Evolutionary conservation across 2,329 filamentous ascomycete genomes (phyloP).

Genomic region (Aspergillus oerlinghausenensis): DNA sequence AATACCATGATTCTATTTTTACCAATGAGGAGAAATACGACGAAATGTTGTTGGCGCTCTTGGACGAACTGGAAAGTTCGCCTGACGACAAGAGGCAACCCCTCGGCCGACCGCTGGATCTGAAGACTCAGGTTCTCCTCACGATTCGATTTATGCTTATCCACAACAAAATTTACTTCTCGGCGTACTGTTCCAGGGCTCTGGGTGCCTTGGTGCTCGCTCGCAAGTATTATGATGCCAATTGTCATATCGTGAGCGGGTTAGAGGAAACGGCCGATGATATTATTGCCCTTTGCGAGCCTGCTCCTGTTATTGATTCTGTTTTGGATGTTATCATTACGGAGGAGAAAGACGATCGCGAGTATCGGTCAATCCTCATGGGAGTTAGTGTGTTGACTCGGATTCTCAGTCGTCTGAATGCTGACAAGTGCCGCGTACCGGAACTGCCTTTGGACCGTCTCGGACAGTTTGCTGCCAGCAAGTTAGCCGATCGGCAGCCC

Average conservation of each 20-base stretch:
- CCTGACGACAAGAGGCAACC: conserved; percentile 26
- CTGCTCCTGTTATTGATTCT: conserved; percentile 8
- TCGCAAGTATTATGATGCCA: conserved; percentile 35
- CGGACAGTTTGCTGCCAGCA: conserved; percentile 29
- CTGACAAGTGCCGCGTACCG: conserved; percentile 12
- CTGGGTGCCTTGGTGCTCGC: conserved; percentile 35
- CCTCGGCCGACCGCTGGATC: conserved; percentile 24
- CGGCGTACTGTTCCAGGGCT: conserved; percentile 30
- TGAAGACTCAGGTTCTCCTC: conserved; percentile 41
- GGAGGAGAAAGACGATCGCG: conserved; percentile 26
- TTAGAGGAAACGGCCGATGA: conserved; percentile 37
- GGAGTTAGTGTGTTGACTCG: conserved; percentile 28
- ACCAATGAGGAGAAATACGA: conserved; percentile 34
- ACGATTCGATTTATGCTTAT: conserved; percentile 38
- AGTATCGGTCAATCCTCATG: conserved; percentile 32
- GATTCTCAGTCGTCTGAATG: conserved; percentile 23
- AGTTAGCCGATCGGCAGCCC: conserved; percentile 30
- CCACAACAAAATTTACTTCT: conserved; percentile 32
- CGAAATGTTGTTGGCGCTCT: conserved; percentile 33
- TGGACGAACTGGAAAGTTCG: conserved; percentile 33
- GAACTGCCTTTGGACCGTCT: conserved; percentile 22
- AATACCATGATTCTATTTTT: conserved; percentile 34
- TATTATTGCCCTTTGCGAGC: conserved; percentile 28
- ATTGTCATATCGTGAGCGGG: conserved; percentile 37
- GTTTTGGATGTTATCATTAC: conserved; percentile 9